A percentile compares a stretch with the other conserved stretches of the same genome.
Evolutionary conservation across 768 basidiomycete species (phyloP).

Genomic region (Lactarius sp.): DNA sequence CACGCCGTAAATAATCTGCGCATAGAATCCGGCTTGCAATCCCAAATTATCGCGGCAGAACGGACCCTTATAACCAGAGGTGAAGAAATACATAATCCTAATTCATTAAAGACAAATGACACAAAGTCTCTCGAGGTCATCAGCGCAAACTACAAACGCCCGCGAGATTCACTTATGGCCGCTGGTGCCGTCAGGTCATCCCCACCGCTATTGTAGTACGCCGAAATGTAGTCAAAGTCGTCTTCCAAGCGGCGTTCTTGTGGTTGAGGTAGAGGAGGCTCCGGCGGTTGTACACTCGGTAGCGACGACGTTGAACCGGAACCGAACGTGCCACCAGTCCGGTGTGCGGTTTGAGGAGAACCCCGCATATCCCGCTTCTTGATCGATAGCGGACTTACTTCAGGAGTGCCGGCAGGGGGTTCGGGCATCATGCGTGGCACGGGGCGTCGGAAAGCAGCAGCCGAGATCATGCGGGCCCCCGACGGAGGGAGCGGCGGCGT

Average conservation of each 20-base stretch:
- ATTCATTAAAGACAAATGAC: neutral
- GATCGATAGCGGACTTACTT: constrained; percentile 44
- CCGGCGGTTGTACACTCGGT: constrained; percentile 6
- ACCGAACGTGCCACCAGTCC: neutral
- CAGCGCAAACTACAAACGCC: constrained; percentile 13
- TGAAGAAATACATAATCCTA: neutral
- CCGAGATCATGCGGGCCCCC: constrained; percentile 57
- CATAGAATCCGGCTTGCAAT: too few species aligned
- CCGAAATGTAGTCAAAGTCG: constrained; percentile 54
- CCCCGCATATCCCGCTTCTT: constrained; percentile 46
- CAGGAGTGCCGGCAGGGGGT: constrained; percentile 28
- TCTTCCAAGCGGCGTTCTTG: constrained; percentile 34
- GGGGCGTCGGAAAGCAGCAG: constrained; percentile 66
- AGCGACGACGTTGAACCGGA: constrained; percentile 8
- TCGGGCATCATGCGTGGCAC: constrained; percentile 34
- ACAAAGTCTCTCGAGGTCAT: neutral
- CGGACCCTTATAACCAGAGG: too few species aligned
- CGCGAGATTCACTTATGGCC: neutral
- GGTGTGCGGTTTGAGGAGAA: constrained; percentile 41
- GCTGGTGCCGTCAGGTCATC: neutral
- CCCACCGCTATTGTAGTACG: constrained; percentile 36
- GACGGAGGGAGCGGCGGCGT: constrained; percentile 34
- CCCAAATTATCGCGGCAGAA: too few species aligned
- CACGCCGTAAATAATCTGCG: too few species aligned
- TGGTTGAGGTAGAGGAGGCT: constrained; percentile 15